phyloP scores from a whole-genome alignment of 768 basidiomycete genomes.

The Boletus sp. region DNA sequence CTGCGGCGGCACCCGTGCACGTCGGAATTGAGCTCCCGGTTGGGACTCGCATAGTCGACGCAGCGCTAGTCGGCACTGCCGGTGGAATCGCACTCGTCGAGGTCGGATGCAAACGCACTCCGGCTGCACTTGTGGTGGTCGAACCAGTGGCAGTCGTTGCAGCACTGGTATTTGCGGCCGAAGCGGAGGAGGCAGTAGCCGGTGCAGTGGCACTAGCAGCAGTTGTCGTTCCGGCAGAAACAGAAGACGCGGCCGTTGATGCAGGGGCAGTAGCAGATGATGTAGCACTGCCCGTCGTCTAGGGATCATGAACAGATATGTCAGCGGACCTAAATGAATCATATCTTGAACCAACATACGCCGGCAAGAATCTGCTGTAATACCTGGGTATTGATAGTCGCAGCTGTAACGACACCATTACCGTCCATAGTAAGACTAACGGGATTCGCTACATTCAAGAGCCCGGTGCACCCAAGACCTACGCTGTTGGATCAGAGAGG shows the following conservation, averaged over 20 bases:
- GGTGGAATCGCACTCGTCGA: background rate
- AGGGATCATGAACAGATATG: background rate
- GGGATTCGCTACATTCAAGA: conserved; percentile 25
- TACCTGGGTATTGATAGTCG: conserved; percentile 20
- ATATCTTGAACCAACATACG: background rate
- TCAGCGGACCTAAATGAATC: background rate
- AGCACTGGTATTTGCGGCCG: no score
- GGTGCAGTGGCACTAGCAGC: background rate
- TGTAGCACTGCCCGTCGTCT: background rate
- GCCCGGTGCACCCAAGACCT: conserved; percentile 23
- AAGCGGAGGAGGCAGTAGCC: no score
- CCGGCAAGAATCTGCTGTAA: conserved; percentile 18
- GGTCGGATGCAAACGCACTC: background rate
- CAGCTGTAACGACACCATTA: conserved; percentile 27
- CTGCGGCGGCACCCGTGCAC: background rate
- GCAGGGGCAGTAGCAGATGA: background rate
- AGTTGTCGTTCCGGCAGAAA: background rate
- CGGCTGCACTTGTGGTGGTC: background rate
- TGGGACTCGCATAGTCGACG: background rate
- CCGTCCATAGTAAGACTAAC: conserved; percentile 25
- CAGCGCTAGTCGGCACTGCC: background rate
- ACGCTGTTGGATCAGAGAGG: background rate
- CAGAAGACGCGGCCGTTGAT: background rate
- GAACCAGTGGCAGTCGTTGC: background rate
- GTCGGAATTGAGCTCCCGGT: conserved; percentile 1